These are phyloP conservation scores for Penstemon newberryi DNA, from an alignment of 257 asterid genomes.

Conservation along the genomic window DNA sequence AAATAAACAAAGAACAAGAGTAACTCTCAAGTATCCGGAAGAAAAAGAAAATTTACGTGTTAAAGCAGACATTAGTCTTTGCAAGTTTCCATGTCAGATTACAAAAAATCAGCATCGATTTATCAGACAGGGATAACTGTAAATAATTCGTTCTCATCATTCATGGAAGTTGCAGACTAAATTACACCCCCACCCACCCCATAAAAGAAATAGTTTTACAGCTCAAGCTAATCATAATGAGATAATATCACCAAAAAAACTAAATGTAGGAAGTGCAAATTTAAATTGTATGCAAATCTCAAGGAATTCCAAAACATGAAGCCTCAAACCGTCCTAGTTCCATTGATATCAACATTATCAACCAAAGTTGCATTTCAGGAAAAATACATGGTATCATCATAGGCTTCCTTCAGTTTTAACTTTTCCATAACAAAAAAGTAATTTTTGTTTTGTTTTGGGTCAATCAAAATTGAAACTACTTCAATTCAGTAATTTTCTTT, in stretches of 20 bases:
- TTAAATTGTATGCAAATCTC: no score
- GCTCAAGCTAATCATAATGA: background rate
- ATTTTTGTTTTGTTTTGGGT: no score
- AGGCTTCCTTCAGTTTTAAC: conserved; percentile 6
- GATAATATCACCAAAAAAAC: background rate
- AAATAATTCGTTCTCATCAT: conserved; percentile 53
- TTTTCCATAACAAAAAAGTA: no score
- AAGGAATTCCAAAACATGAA: background rate
- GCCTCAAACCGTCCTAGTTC: conserved; percentile 47
- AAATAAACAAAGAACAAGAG: background rate
- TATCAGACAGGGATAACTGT: conserved; percentile 96
- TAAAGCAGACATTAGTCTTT: background rate
- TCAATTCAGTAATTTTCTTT: no score
- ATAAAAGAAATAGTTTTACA: background rate
- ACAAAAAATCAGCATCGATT: conserved; percentile 45
- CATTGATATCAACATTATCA: conserved; percentile 22
- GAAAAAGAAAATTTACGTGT: background rate
- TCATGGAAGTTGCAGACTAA: conserved; percentile 31
- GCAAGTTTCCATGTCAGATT: conserved; percentile 53
- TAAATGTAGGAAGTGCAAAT: background rate
- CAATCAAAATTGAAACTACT: no score
- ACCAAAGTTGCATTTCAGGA: conserved; percentile 16
- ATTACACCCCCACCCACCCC: background rate
- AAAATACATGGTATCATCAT: conserved; percentile 24
- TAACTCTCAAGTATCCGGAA: background rate